These are phyloP conservation scores for Fusarium avenaceum DNA, from an alignment of 2,329 filamentous ascomycete species.

Conservation along the genomic window DNA sequence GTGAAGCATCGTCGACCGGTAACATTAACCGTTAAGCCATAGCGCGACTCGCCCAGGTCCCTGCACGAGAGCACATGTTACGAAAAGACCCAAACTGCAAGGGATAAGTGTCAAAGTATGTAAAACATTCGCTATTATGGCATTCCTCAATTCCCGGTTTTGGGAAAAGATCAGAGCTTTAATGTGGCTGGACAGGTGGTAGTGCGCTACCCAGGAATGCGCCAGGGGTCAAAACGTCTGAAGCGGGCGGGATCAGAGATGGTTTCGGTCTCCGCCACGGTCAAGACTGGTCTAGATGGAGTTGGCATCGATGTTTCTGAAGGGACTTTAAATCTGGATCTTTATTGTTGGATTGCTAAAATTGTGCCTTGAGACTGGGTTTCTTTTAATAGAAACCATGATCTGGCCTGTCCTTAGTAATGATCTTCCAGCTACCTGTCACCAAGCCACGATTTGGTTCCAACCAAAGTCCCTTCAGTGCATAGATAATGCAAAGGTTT, in stretches of 20 bases:
- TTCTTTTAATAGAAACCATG: conserved; percentile 8
- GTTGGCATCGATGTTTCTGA: not conserved
- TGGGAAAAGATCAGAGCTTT: conserved; percentile 14
- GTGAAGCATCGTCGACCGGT: not conserved
- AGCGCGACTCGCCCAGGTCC: not conserved
- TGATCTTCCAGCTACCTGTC: not conserved
- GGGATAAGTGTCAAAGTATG: not conserved
- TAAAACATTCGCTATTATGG: not conserved
- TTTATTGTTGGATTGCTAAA: fast-evolving
- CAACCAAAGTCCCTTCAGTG: not conserved
- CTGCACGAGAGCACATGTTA: not conserved
- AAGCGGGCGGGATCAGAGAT: conserved; percentile 1
- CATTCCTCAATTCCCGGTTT: conserved; percentile 23
- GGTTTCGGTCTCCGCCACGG: conserved; percentile 13
- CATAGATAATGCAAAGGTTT: no score
- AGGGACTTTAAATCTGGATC: not conserved
- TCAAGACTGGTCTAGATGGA: conserved; percentile 10
- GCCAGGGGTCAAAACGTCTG: not conserved
- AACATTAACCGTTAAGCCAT: conserved; percentile 20
- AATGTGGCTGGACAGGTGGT: conserved; percentile 8
- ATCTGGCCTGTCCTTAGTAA: not conserved
- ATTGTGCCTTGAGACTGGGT: no score
- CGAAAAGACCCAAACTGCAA: conserved; percentile 1
- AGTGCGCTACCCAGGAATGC: conserved; percentile 22
- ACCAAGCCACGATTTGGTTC: not conserved